Conservation (phyloP, 768 basidiomycete species). For the Boletus coccyginus region DNA sequence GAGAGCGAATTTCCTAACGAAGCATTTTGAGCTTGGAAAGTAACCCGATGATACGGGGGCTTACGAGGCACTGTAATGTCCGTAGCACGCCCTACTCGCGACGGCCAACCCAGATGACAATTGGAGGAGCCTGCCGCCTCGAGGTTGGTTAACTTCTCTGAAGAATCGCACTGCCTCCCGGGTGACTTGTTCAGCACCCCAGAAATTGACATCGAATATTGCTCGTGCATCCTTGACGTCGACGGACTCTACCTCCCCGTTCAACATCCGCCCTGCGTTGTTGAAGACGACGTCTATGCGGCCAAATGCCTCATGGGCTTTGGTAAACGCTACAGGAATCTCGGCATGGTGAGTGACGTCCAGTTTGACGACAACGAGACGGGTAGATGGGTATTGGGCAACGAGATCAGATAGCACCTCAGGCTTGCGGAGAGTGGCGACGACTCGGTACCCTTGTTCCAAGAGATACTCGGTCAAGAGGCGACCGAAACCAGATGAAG, state of each 20-base stretch:
- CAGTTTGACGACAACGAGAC: slow-evolving; percentile 25
- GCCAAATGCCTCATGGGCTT: slow-evolving; percentile 32
- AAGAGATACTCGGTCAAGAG: slow-evolving; percentile 34
- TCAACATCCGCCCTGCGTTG: slow-evolving; percentile 32
- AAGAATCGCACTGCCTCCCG: slow-evolving; percentile 33
- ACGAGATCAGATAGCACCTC: slow-evolving; percentile 29
- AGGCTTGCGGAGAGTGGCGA: slow-evolving; percentile 45
- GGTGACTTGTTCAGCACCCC: slow-evolving; percentile 31
- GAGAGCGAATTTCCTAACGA: slow-evolving; percentile 21
- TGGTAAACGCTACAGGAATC: slow-evolving; percentile 27
- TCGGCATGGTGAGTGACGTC: slow-evolving; percentile 31
- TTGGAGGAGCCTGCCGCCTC: slow-evolving; percentile 37
- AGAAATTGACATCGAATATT: slow-evolving; percentile 40
- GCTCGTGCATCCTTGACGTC: slow-evolving; percentile 30
- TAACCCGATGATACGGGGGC: not conserved
- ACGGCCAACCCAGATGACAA: slow-evolving; percentile 29
- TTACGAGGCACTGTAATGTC: slow-evolving; percentile 29
- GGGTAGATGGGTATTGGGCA: slow-evolving; percentile 21
- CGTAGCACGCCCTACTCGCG: not conserved
- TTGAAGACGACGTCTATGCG: slow-evolving; percentile 38
- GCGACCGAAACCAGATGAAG: slow-evolving; percentile 41
- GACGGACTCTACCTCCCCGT: slow-evolving; percentile 35
- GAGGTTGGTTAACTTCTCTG: slow-evolving; percentile 36
- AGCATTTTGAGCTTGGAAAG: not conserved
- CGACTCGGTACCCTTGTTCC: slow-evolving; percentile 33